Evolutionary conservation across 352 stramenopile genomes (phyloP).

Genomic region (Globisporangium recalcitrans): DNA sequence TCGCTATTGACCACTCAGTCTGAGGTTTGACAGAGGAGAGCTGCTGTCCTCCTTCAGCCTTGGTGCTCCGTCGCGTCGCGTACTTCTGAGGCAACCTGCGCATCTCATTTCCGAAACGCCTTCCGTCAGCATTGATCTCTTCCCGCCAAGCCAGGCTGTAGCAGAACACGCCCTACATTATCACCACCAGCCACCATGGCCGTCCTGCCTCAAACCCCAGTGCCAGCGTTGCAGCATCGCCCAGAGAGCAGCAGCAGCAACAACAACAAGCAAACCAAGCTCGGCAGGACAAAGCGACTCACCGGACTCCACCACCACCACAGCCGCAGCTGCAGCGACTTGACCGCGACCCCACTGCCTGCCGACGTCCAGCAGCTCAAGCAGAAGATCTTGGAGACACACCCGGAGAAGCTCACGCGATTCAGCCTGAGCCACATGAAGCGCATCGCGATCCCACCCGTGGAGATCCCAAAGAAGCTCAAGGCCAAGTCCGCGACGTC

Average conservation of each 20-base stretch:
- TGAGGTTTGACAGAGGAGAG: slow-evolving; percentile 9
- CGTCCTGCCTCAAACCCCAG: slow-evolving; percentile 32
- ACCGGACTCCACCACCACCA: slow-evolving; percentile 33
- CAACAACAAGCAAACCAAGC: slow-evolving; percentile 10
- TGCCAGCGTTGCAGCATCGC: slow-evolving; percentile 17
- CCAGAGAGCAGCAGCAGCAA: slow-evolving; percentile 12
- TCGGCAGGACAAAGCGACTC: slow-evolving; percentile 24
- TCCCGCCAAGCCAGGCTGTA: slow-evolving; percentile 5
- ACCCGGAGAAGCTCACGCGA: slow-evolving; percentile 37
- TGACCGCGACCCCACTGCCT: slow-evolving; percentile 30
- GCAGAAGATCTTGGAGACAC: slow-evolving; percentile 40
- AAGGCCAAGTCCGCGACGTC: slow-evolving; percentile 33
- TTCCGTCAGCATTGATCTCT: not conserved
- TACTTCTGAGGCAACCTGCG: slow-evolving; percentile 2
- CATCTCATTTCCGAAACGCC: slow-evolving; percentile 11
- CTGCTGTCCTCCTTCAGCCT: not conserved
- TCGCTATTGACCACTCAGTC: slow-evolving; percentile 7
- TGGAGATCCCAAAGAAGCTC: slow-evolving; percentile 48
- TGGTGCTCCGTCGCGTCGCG: slow-evolving; percentile 6
- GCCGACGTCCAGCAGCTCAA: slow-evolving; percentile 52
- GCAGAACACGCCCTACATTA: slow-evolving; percentile 1
- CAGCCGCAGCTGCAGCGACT: slow-evolving; percentile 5
- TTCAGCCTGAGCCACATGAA: slow-evolving; percentile 64
- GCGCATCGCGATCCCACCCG: slow-evolving; percentile 47
- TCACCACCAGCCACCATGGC: slow-evolving; percentile 26